phyloP scores from a whole-genome alignment of 768 basidiomycete genomes.

The Harrya chromipes region DNA sequence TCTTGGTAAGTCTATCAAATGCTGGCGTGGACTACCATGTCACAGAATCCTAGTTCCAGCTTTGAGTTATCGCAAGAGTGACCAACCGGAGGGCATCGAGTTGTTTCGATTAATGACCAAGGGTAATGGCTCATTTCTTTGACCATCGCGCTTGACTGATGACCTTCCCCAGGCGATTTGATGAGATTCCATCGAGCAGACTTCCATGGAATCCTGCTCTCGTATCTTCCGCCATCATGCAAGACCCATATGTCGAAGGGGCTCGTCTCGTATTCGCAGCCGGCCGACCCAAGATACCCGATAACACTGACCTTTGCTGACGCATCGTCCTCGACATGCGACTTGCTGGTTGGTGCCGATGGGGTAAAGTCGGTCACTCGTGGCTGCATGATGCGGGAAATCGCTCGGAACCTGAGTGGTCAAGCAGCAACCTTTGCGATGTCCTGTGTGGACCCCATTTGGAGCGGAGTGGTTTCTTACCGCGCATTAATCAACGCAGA shows the following conservation, averaged over 20 bases:
- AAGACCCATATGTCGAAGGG: conserved; percentile 54
- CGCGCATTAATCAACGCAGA: conserved; percentile 57
- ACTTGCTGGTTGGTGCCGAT: conserved; percentile 69
- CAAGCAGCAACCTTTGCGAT: conserved; percentile 40
- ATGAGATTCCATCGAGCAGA: conserved; percentile 63
- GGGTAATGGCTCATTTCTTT: conserved; percentile 35
- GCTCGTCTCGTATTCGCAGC: conserved; percentile 53
- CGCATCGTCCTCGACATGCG: conserved; percentile 55
- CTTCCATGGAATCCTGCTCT: conserved; percentile 58
- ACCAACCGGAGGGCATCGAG: conserved; percentile 50
- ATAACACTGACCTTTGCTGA: conserved; percentile 60
- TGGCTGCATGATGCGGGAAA: conserved; percentile 32
- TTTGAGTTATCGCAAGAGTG: conserved; percentile 59
- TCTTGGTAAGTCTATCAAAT: conserved; percentile 13
- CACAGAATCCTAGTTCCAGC: conserved; percentile 40
- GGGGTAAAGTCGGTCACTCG: conserved; percentile 57
- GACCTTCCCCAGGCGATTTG: conserved; percentile 41
- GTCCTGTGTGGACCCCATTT: conserved; percentile 48
- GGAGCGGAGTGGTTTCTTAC: conserved; percentile 60
- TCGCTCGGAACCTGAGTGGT: conserved; percentile 32
- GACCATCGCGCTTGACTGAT: not conserved
- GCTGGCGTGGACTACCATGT: not conserved
- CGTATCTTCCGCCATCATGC: conserved; percentile 44
- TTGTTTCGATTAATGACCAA: conserved; percentile 55
- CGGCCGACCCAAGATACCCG: conserved; percentile 28